Percentiles rank a stretch among this genome's conserved stretches.
Evolutionary conservation across 2,329 filamentous ascomycete genomes (phyloP).

Genomic region (Lachnellula arida): DNA sequence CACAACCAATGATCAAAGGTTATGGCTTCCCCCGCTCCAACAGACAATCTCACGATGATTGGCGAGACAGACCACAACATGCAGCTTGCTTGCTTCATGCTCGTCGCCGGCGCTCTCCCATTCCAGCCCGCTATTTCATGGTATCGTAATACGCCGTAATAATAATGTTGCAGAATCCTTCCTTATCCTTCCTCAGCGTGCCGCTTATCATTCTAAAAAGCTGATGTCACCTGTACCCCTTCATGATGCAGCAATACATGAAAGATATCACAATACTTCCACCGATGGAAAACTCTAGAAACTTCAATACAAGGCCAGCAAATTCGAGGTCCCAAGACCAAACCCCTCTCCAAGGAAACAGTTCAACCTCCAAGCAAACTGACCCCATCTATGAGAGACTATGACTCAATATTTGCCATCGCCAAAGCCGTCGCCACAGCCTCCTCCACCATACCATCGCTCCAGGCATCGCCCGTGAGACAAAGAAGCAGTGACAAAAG

Average conservation of each 20-base stretch:
- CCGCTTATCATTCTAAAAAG: neutral
- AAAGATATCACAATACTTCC: neutral
- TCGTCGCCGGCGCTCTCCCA: slow-evolving; percentile 8
- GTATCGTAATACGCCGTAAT: neutral
- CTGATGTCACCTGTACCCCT: neutral
- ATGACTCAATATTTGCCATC: neutral
- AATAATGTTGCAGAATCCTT: neutral
- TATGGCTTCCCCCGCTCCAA: slow-evolving; percentile 20
- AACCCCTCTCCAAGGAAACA: neutral
- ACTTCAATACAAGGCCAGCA: neutral
- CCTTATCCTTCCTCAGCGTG: neutral
- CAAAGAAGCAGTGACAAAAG: neutral
- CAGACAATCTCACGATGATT: slow-evolving; percentile 18
- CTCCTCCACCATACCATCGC: neutral
- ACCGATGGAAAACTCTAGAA: neutral
- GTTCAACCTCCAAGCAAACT: neutral
- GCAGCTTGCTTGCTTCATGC: slow-evolving; percentile 21
- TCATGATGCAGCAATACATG: neutral
- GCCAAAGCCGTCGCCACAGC: neutral
- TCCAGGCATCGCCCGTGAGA: neutral
- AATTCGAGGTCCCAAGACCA: neutral
- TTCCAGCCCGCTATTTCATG: neutral
- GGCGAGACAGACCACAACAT: slow-evolving; percentile 17
- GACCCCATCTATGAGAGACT: neutral
- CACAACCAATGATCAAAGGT: slow-evolving; percentile 21